Percentiles rank a stretch among this genome's conserved stretches.
phyloP scores from a whole-genome alignment of 768 basidiomycete species.

The Nidularia pulvinata region DNA sequence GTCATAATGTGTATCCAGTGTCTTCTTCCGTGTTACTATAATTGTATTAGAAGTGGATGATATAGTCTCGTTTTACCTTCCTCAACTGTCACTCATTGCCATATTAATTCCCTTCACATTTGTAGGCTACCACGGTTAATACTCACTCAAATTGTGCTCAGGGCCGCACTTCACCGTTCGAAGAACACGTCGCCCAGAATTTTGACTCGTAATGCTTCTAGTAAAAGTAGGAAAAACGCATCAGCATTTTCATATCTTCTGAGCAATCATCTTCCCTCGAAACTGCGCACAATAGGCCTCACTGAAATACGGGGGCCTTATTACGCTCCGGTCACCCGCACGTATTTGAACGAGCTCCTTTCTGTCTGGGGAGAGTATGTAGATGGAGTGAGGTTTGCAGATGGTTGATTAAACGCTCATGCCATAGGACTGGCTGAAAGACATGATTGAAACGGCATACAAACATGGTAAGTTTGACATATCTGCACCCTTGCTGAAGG shows the following conservation, averaged over 20 bases:
- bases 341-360: constrained; percentile 37
- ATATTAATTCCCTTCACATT: too few species aligned
- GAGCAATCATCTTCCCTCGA: constrained; percentile 23
- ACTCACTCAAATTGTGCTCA: too few species aligned
- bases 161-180: background rate
- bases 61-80: too few species aligned
- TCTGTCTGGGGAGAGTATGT: constrained; percentile 39
- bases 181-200: too few species aligned
- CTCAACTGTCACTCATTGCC: too few species aligned
- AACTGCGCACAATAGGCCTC: constrained; percentile 32
- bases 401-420: constrained; percentile 40
- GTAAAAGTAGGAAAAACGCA: background rate
- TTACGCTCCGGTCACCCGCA: constrained; percentile 36
- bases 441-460: constrained; percentile 37
- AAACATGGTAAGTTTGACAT: constrained; percentile 18
- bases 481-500: background rate
- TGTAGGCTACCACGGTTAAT: too few species aligned
- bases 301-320: constrained; percentile 46
- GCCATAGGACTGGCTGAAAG: constrained; percentile 32
- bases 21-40: too few species aligned
- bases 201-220: too few species aligned
- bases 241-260: constrained; percentile 22
- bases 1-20: too few species aligned
- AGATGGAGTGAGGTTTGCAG: constrained; percentile 44
- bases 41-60: too few species aligned